Base-by-base conservation (phyloP, 1,284 basidiomycete species). In the Fomes fomentarius region DNA sequence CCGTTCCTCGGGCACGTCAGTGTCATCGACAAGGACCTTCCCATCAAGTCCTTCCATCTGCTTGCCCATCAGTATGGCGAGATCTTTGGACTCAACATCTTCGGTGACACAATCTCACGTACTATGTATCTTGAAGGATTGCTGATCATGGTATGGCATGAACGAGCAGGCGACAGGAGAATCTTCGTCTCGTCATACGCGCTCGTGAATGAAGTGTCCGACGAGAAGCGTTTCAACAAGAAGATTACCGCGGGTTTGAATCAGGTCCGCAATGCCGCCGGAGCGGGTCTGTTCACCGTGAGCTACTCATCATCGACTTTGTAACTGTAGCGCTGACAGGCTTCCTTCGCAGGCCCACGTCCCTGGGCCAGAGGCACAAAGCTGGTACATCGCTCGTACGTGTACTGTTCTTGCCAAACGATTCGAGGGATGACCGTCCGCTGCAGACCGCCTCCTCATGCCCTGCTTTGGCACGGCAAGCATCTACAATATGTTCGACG, bases 391-490 rank as follows among this genome's bases (percentile, higher is more conserved):
- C 30, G 77, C 77, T 22, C 77, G 76, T 80, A 61, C 48, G 75
- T 66, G 14, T 12, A 11, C n/a, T 24, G 3, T 11, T 33, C 11
- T 17, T 17, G 22, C 35, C 17, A 4, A n/a, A 3, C 10, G 6
- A 14, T 24, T 4, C 14, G 22, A 30, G 28, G 6, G 11, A 8
- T 24, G 39, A 35, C 17, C 24, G 24, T 38, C n/a, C 38, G 26
- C 26, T 35, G 9, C 62, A 75, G 79, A 82, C 65, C 77, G 79
- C 35, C 71, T 82, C 21, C 71, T 83, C 14, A 76, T 80, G 70
- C 80, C 80, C 4, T 76, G 78, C 1, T 83, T 83, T 63, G 77
- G 76, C n/a, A 72, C 78, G 0, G 57, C 73, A 14, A 70, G 70
- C 15, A 74, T 81, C 38, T 71, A 69, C 44, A 68, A 68, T 51